These are phyloP conservation scores for Purshia tridentata DNA, from an alignment of 306 rosid species.

Conservation along the genomic window DNA sequence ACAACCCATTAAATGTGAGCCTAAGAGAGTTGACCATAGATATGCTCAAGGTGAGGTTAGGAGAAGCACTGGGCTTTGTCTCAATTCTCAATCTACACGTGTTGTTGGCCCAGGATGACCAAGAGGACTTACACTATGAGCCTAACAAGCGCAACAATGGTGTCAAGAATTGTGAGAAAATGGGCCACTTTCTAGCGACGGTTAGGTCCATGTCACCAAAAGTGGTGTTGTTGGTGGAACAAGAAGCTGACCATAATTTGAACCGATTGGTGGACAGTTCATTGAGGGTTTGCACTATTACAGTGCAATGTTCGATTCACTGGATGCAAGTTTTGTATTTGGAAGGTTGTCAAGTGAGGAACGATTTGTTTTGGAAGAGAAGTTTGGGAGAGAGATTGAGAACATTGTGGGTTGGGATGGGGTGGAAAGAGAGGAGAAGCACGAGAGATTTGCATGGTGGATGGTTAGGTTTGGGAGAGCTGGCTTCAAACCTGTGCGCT, in stretches of 20 bases:
- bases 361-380: conserved; percentile 14
- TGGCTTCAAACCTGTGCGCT: conserved; percentile 26
- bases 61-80: conserved; percentile 14
- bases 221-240: conserved; percentile 24
- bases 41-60: conserved; percentile 6
- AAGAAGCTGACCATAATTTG: conserved; percentile 24
- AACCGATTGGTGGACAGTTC: conserved; percentile 14
- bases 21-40: conserved; percentile 19
- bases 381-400: conserved; percentile 27
- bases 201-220: conserved; percentile 28
- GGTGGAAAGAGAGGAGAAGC: conserved; percentile 26
- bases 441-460: conserved; percentile 28
- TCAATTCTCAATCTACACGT: conserved; percentile 23
- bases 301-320: conserved; percentile 27
- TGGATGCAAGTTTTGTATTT: neutral
- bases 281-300: conserved; percentile 19
- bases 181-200: conserved; percentile 23
- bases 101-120: conserved; percentile 15
- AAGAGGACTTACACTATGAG: conserved; percentile 1
- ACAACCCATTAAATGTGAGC: conserved; percentile 8
- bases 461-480: conserved; percentile 19
- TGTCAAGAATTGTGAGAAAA: conserved; percentile 2
- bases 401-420: conserved; percentile 31
- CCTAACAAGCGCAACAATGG: neutral
- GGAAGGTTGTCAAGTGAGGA: conserved; percentile 9